Conservation (phyloP, 352 stramenopile genomes). For the Phytophthora melonis region DNA sequence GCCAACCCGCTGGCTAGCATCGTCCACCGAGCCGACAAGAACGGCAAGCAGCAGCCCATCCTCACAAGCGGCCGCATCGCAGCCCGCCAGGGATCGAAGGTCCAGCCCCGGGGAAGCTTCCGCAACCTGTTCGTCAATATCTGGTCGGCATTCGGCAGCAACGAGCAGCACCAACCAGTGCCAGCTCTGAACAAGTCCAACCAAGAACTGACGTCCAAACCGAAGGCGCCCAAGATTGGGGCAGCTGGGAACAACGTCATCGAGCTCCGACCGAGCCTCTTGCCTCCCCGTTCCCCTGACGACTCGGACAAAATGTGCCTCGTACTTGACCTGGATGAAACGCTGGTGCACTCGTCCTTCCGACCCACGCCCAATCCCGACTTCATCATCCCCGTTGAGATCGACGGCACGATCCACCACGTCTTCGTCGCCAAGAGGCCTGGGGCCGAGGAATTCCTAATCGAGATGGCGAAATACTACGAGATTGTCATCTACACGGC, state of each 20-base stretch:
- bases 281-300: constrained; percentile 40
- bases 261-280: constrained; percentile 59
- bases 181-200: constrained; percentile 28
- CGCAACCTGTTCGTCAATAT: constrained; percentile 71
- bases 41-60: constrained; percentile 52
- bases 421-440: constrained; percentile 93
- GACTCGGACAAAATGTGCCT: constrained; percentile 86
- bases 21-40: constrained; percentile 64
- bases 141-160: constrained; percentile 62
- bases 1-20: constrained; percentile 59
- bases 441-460: constrained; percentile 95
- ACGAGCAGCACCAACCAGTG: constrained; percentile 56
- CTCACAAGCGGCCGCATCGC: constrained; percentile 1
- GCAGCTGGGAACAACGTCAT: constrained; percentile 37
- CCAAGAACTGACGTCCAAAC: constrained; percentile 11
- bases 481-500: constrained; percentile 99
- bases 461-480: constrained; percentile 95
- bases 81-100: constrained; percentile 24
- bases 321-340: constrained; percentile 97
- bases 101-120: constrained; percentile 49
- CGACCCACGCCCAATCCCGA: constrained; percentile 92
- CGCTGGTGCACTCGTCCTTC: constrained; percentile 97
- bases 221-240: constrained; percentile 13
- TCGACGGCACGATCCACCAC: constrained; percentile 85
- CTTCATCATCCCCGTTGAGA: constrained; percentile 97